Evolutionary conservation across 176 grass and related monocot species (phyloP).

Genomic region (Bonia amplexicaulis): DNA sequence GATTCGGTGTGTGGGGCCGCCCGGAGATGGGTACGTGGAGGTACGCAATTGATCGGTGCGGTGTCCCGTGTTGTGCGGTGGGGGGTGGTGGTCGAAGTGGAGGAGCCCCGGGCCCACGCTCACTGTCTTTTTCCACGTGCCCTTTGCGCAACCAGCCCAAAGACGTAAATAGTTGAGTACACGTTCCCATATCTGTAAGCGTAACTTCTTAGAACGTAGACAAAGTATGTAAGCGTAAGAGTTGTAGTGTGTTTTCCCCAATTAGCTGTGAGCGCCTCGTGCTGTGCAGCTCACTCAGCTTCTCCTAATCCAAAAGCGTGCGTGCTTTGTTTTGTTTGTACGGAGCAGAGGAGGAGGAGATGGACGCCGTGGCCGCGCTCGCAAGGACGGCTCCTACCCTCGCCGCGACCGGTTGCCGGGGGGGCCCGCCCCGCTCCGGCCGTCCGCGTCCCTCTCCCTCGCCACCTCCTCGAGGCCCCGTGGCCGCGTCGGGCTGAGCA

Average conservation of each 20-base stretch:
- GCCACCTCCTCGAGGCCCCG: slow-evolving; percentile 6
- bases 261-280: background rate
- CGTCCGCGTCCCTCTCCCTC: slow-evolving; percentile 34
- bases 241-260: no score
- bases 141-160: no score
- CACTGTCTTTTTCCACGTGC: background rate
- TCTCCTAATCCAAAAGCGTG: slow-evolving; percentile 17
- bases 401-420: background rate
- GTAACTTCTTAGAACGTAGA: no score
- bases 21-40: background rate
- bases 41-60: accelerated
- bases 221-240: no score
- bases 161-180: background rate
- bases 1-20: background rate
- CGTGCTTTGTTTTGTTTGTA: slow-evolving; percentile 3
- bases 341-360: background rate
- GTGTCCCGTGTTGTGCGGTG: background rate
- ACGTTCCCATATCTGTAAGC: no score
- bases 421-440: slow-evolving; percentile 5
- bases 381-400: slow-evolving; percentile 21
- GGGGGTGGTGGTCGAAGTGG: background rate
- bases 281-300: background rate
- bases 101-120: no score
- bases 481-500: background rate
- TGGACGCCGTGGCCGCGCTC: slow-evolving; percentile 41